A percentile compares a stretch with the other conserved stretches of the same genome.
These are phyloP conservation scores for Ceratobasidium sp. DNA, from an alignment of 1,284 basidiomycete genomes.

Conservation along the genomic window DNA sequence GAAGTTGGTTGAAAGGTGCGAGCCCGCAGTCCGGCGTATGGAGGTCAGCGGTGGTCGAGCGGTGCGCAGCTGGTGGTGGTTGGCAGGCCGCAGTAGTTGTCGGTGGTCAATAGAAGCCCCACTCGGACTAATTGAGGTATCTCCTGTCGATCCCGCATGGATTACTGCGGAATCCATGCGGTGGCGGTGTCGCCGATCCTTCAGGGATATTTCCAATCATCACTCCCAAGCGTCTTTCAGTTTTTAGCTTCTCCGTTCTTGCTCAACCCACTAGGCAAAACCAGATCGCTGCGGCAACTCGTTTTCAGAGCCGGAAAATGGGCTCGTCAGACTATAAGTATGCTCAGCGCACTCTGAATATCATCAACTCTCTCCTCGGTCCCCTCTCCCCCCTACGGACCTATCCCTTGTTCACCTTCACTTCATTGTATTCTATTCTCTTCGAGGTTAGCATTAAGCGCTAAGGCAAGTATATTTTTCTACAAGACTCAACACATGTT, in stretches of 20 bases:
- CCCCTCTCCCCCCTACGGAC: not conserved
- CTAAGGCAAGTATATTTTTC: not conserved
- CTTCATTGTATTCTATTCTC: not conserved
- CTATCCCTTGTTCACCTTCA: not conserved
- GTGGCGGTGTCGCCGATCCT: constrained; percentile 25
- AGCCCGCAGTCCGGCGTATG: constrained; percentile 28
- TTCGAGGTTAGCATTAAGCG: not conserved
- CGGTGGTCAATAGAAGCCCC: constrained; percentile 3
- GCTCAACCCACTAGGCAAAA: not conserved
- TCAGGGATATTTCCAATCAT: not conserved
- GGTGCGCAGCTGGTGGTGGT: constrained; percentile 21
- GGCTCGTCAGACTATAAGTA: constrained; percentile 26
- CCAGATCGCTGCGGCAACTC: constrained; percentile 5
- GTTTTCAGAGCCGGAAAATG: constrained; percentile 17
- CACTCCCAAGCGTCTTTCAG: not conserved
- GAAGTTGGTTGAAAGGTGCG: not conserved
- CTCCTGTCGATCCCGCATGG: constrained; percentile 29
- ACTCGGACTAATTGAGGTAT: not conserved
- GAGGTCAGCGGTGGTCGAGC: not conserved
- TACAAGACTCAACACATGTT: not conserved
- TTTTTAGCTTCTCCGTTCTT: constrained; percentile 1
- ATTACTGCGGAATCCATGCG: too few species aligned
- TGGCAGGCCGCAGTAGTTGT: constrained; percentile 9
- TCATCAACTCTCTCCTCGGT: not conserved
- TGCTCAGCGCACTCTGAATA: not conserved